These are phyloP conservation scores for Posidonia australis DNA, from an alignment of 106 monocot species.

Conservation along the genomic window DNA sequence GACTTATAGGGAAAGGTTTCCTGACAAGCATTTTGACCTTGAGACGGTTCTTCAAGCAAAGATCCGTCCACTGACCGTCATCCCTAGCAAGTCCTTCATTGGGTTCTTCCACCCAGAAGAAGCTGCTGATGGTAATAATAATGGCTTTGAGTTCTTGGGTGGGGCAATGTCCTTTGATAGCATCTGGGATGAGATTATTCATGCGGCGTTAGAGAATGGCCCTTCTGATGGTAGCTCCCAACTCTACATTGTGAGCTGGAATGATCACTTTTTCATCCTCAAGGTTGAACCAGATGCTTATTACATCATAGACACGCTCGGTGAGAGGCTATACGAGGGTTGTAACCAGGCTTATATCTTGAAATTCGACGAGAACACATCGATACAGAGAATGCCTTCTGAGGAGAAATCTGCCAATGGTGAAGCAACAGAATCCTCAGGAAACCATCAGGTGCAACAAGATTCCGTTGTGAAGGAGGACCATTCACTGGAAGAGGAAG, in stretches of 20 bases:
- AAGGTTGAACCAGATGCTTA: slow-evolving; percentile 59
- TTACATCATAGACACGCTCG: slow-evolving; percentile 85
- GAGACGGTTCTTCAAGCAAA: slow-evolving; percentile 72
- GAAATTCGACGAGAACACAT: slow-evolving; percentile 53
- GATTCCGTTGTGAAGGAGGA: background rate
- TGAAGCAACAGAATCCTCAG: background rate
- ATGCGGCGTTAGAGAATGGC: slow-evolving; percentile 11
- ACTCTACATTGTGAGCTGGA: slow-evolving; percentile 90
- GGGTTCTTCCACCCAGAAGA: slow-evolving; percentile 86
- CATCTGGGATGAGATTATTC: slow-evolving; percentile 75
- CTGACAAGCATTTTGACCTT: slow-evolving; percentile 88
- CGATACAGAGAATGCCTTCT: slow-evolving; percentile 18
- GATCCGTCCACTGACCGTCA: slow-evolving; percentile 50
- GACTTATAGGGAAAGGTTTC: slow-evolving; percentile 33
- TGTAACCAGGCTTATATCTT: slow-evolving; percentile 78
- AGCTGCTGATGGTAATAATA: slow-evolving; percentile 12
- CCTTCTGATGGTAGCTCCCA: slow-evolving; percentile 14
- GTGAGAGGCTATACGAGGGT: slow-evolving; percentile 85
- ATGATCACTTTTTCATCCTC: slow-evolving; percentile 92
- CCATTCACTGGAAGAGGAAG: background rate
- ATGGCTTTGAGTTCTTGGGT: slow-evolving; percentile 46
- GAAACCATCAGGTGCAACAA: slow-evolving; percentile 6
- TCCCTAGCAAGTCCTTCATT: slow-evolving; percentile 53
- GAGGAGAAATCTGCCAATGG: slow-evolving; percentile 8
- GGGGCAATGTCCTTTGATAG: slow-evolving; percentile 84